Conservation (phyloP, 2,329 filamentous ascomycete species). For the Colletotrichum camelliae region DNA sequence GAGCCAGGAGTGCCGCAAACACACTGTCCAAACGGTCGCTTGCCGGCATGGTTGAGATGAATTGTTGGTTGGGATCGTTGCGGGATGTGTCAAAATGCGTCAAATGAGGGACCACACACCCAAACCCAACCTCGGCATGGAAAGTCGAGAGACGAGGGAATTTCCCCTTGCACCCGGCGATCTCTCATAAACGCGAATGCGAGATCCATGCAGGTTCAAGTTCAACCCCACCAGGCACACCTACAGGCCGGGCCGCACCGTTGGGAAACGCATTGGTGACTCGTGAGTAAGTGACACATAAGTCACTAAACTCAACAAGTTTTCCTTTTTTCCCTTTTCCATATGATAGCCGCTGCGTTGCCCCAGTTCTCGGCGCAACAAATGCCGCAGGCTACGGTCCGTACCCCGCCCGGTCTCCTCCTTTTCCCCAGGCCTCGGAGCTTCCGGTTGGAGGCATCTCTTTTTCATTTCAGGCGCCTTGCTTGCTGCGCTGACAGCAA, state of each 20-base stretch:
- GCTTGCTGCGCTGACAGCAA: not conserved
- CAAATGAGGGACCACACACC: not conserved
- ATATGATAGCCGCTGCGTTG: not conserved
- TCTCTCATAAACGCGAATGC: not conserved
- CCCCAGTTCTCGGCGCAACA: conserved; percentile 8
- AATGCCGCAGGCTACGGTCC: conserved; percentile 7
- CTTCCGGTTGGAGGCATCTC: not conserved
- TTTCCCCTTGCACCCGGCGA: not conserved
- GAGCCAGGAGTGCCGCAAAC: conserved; percentile 7
- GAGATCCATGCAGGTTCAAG: conserved; percentile 11
- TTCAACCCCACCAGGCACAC: not conserved
- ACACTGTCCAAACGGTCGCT: conserved; percentile 14
- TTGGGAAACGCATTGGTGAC: not conserved
- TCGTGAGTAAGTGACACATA: conserved; percentile 2
- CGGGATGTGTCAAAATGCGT: not conserved
- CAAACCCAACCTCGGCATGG: not conserved
- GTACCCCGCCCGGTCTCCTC: conserved; percentile 10
- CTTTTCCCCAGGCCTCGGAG: not conserved
- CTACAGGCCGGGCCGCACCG: not conserved
- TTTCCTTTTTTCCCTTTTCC: conserved; percentile 21
- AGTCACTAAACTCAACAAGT: conserved; percentile 21
- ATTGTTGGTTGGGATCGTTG: not conserved
- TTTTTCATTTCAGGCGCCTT: not conserved
- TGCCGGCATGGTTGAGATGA: conserved; percentile 2
- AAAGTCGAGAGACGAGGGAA: not conserved